A percentile compares a stretch with the other conserved stretches of the same genome.
Conservation (phyloP, 106 monocot genomes). For the Dendrobium officinale region DNA sequence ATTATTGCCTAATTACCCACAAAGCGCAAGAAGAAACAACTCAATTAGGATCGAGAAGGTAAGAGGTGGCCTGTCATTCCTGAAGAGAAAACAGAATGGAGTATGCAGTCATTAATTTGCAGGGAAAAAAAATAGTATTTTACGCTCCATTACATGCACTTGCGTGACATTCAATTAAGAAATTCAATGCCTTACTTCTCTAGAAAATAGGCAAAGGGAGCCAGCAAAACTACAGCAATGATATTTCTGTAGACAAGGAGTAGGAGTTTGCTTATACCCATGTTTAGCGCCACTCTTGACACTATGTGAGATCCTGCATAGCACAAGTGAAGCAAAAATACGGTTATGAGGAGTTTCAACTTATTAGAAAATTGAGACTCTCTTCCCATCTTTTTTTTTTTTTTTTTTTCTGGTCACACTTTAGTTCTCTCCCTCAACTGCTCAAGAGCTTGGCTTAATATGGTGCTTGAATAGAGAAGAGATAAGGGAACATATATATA, state of each 20-base stretch:
- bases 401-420: not conserved
- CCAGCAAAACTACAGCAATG: slow-evolving; percentile 71
- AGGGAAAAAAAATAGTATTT: not conserved
- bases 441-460: too few species aligned
- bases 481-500: too few species aligned
- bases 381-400: slow-evolving; percentile 13
- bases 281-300: slow-evolving; percentile 68
- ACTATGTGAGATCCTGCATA: slow-evolving; percentile 90
- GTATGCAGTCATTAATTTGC: not conserved
- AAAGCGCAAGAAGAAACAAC: slow-evolving; percentile 63
- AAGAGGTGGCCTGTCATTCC: slow-evolving; percentile 67
- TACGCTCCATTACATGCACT: not conserved
- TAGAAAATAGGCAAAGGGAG: slow-evolving; percentile 90
- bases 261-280: slow-evolving; percentile 89
- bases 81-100: slow-evolving; percentile 18
- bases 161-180: too few species aligned
- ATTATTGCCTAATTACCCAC: slow-evolving; percentile 39
- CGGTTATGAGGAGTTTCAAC: slow-evolving; percentile 68
- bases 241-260: slow-evolving; percentile 89
- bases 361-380: slow-evolving; percentile 58
- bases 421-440: not conserved
- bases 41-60: slow-evolving; percentile 47
- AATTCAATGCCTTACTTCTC: slow-evolving; percentile 52
- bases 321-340: slow-evolving; percentile 74
- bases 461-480: too few species aligned